Evolutionary conservation across 169 alveolate genomes (phyloP).

Genomic region (Plasmodium adleri): DNA sequence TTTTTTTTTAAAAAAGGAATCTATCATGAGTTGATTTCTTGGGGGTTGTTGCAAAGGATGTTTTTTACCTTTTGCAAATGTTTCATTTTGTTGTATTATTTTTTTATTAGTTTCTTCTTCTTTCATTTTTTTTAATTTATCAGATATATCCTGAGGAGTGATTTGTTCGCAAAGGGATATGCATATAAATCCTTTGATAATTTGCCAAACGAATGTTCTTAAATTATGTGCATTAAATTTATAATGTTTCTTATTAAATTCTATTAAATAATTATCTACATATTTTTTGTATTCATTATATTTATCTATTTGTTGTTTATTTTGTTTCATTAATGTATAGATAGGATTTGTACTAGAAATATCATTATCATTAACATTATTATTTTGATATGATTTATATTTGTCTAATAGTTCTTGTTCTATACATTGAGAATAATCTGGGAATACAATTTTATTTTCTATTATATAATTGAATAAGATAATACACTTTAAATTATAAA

Average conservation of each 20-base stretch:
- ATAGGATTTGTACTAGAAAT: neutral
- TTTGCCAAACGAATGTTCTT: slow-evolving; percentile 61
- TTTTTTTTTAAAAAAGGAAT: slow-evolving; percentile 70
- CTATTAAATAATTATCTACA: slow-evolving; percentile 29
- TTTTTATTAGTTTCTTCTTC: slow-evolving; percentile 42
- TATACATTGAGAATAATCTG: slow-evolving; percentile 43
- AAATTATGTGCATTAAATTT: slow-evolving; percentile 36
- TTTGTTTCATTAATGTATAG: neutral
- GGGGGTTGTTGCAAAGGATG: slow-evolving; percentile 34
- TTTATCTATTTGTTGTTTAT: slow-evolving; percentile 31
- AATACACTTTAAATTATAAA: slow-evolving; percentile 65
- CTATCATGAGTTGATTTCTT: slow-evolving; percentile 54
- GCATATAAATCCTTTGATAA: slow-evolving; percentile 72
- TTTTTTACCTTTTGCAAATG: slow-evolving; percentile 35
- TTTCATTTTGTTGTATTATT: slow-evolving; percentile 33
- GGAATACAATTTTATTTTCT: slow-evolving; percentile 49
- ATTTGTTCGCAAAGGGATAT: slow-evolving; percentile 25
- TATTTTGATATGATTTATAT: slow-evolving; percentile 8
- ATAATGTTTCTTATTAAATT: slow-evolving; percentile 58
- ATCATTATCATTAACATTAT: neutral
- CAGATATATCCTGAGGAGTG: slow-evolving; percentile 33
- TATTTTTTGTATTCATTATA: slow-evolving; percentile 45
- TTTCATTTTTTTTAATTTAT: slow-evolving; percentile 39
- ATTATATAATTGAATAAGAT: slow-evolving; percentile 59
- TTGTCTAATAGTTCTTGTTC: slow-evolving; percentile 52